Conservation (phyloP, 225 moss, liverwort and hornwort species). For the Pleurozium schreberi region DNA sequence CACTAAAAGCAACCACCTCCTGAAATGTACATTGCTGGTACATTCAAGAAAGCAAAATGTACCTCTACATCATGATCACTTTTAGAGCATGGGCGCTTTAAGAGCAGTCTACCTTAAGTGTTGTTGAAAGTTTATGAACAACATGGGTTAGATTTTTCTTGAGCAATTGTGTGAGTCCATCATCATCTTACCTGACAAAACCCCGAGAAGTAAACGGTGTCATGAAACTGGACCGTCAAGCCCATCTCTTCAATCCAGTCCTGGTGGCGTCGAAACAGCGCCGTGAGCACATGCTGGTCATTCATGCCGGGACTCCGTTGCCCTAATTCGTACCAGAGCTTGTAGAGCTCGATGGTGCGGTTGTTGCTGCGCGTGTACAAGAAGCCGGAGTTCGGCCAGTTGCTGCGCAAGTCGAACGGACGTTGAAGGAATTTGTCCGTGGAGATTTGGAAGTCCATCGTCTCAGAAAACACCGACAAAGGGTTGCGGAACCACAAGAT, state of each 20-base stretch:
- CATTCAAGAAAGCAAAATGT: no score
- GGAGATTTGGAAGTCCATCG: constrained; percentile 66
- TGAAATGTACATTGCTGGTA: no score
- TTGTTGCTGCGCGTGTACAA: constrained; percentile 54
- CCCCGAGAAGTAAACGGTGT: constrained; percentile 60
- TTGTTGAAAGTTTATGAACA: no score
- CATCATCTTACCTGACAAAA: constrained; percentile 41
- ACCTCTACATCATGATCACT: no score
- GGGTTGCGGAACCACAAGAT: constrained; percentile 82
- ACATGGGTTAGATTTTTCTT: no score
- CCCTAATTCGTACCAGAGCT: constrained; percentile 46
- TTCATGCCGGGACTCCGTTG: constrained; percentile 30
- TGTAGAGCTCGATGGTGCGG: constrained; percentile 45
- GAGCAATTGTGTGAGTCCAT: not conserved
- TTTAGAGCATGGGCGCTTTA: no score
- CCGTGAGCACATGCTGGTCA: constrained; percentile 72
- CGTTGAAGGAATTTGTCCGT: constrained; percentile 36
- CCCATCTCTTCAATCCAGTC: constrained; percentile 11
- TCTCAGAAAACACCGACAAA: constrained; percentile 24
- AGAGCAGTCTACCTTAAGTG: no score
- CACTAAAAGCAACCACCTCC: no score
- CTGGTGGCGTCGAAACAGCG: constrained; percentile 5
- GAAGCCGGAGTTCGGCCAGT: constrained; percentile 64
- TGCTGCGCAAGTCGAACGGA: constrained; percentile 14
- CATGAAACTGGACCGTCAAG: constrained; percentile 41